Base-by-base conservation (phyloP, 192 early-diverging fungal species). In the Backusella parvicylindrica region DNA sequence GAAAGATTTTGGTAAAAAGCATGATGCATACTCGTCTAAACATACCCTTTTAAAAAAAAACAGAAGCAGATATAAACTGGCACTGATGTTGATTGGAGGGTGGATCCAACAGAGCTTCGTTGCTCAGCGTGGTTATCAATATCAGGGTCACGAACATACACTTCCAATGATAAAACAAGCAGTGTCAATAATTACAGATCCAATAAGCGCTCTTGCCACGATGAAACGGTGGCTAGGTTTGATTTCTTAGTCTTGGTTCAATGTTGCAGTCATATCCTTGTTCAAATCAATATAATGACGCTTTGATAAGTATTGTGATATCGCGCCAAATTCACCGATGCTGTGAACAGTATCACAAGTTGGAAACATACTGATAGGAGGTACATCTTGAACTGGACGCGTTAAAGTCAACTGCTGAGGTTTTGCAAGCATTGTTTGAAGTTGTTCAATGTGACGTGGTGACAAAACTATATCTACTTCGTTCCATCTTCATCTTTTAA, bases 251-350 rank as follows among this genome's bases (percentile, higher is more conserved):
- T 65, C 64, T 65, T 65, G 64, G 64, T 36, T 66, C 64, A 66
- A 4, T 66, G 35, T 66, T 66, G 35, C 64, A 66, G 18, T 36
- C 64, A 66, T 66, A 66, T 36, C 64, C 31, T 66, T 66, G 31
- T 66, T 66, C 31, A 66, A 66, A 35, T 66, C 64, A 66, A 15
- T 66, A 66, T 66, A 66, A 0, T 66, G 64, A 3, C 64, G 31
- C 33, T 66, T 66, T 66, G 64, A 18, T 66, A 66, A 66, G 30
- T 36, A 66, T 66, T 66, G 64, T 6, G 31, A 66, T 66, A 66
- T 66, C 64, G 30, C 31, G 35, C 64, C 64, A 66, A 66, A 66
- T 66, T 66, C 64, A 35, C 64, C 30, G 6, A 66, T 66, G 33
- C 64, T 66, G 16, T 36, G 16, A 33, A 66, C 64, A 66, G 33